A percentile compares a stretch with the other conserved stretches of the same genome.
Conservation (phyloP, 2,329 filamentous ascomycete genomes). For the Periconia sp. region DNA sequence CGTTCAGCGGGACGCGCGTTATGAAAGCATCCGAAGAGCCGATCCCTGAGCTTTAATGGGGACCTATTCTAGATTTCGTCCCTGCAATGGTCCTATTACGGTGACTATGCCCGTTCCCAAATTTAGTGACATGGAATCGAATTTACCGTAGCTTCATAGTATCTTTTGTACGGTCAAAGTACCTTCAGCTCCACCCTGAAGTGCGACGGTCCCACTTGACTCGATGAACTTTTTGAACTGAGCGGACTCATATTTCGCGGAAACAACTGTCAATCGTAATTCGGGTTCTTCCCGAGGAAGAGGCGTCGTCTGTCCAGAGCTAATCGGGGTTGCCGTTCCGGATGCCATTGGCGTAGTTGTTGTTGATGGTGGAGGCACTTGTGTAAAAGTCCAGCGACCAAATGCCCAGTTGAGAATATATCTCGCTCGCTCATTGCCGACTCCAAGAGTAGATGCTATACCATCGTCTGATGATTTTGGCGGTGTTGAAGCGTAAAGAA, state of each 20-base stretch:
- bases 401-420: conserved; percentile 99
- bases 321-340: conserved; percentile 24
- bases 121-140: too few species aligned
- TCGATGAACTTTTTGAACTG: conserved; percentile 81
- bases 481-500: conserved; percentile 56
- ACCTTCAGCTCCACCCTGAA: conserved; percentile 29
- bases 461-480: conserved; percentile 54
- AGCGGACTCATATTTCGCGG: conserved; percentile 73
- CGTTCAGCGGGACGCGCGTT: too few species aligned
- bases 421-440: conserved; percentile 50
- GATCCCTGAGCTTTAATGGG: too few species aligned
- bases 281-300: conserved; percentile 57
- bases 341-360: conserved; percentile 26
- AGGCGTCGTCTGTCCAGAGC: conserved; percentile 28
- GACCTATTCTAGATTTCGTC: too few species aligned
- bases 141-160: too few species aligned
- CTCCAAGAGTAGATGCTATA: conserved; percentile 42
- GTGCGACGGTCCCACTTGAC: conserved; percentile 52
- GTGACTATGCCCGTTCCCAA: neutral
- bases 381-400: conserved; percentile 90
- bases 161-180: conserved; percentile 26
- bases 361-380: conserved; percentile 48
- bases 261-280: conserved; percentile 76
- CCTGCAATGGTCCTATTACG: too few species aligned
- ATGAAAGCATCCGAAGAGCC: too few species aligned